Evolutionary conservation across 2,329 filamentous ascomycete species (phyloP).

Genomic region (Ramichloridium luteum): DNA sequence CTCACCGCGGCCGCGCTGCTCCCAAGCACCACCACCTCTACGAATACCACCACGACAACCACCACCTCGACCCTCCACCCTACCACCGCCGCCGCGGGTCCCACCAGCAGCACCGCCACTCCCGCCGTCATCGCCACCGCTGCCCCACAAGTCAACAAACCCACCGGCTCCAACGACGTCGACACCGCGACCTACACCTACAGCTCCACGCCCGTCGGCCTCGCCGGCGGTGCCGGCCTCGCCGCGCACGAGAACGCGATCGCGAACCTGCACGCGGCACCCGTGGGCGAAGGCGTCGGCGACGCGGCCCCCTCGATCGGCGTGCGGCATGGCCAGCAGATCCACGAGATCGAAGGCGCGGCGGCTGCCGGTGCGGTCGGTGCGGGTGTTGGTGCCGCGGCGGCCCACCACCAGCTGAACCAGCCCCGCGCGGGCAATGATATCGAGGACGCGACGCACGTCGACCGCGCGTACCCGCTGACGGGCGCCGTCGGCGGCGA

Average conservation of each 20-base stretch:
- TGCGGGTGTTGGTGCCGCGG: slow-evolving; percentile 5
- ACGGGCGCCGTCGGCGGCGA: slow-evolving; percentile 10
- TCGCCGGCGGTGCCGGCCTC: not conserved
- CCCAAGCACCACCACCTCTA: slow-evolving; percentile 1
- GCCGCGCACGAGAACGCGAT: not conserved
- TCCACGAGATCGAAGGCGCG: slow-evolving; percentile 3
- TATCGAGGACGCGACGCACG: slow-evolving; percentile 17
- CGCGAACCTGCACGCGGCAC: not conserved
- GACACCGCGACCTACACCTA: not conserved
- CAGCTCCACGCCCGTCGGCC: not conserved
- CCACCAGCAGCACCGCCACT: slow-evolving; percentile 2
- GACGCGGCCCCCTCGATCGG: not conserved
- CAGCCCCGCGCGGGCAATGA: slow-evolving; percentile 10
- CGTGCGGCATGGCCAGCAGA: slow-evolving; percentile 1
- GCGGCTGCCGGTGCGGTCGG: slow-evolving; percentile 4
- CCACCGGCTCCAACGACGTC: not conserved
- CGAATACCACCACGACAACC: slow-evolving; percentile 3
- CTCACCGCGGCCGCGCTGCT: slow-evolving; percentile 1
- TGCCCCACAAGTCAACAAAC: slow-evolving; percentile 1
- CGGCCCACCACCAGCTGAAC: slow-evolving; percentile 8
- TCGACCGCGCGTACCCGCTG: slow-evolving; percentile 16
- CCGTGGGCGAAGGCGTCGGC: not conserved
- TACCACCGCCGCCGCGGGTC: slow-evolving; percentile 1
- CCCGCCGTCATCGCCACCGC: not conserved
- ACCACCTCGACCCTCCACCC: slow-evolving; percentile 1